Evolutionary conservation across 2,329 filamentous ascomycete genomes (phyloP).

Genomic region (Fusarium paranaense): DNA sequence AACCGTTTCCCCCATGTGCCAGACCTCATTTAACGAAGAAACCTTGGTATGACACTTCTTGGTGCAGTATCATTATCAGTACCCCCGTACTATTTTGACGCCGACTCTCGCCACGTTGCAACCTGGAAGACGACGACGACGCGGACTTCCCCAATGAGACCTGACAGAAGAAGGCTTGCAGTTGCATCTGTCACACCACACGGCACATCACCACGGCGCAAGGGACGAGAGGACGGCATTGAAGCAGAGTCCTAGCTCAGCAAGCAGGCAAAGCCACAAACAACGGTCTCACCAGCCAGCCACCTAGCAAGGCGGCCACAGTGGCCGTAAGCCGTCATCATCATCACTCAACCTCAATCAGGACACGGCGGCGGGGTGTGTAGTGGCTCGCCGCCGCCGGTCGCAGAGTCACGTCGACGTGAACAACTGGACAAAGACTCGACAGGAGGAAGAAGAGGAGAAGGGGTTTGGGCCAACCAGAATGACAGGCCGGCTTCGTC

Average conservation of each 20-base stretch:
- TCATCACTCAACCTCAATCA: slow-evolving; percentile 27
- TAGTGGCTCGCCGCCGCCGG: slow-evolving; percentile 31
- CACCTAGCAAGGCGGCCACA: slow-evolving; percentile 11
- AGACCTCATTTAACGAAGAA: slow-evolving; percentile 17
- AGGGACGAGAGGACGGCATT: slow-evolving; percentile 13
- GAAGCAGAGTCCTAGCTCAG: slow-evolving; percentile 15
- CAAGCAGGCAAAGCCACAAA: slow-evolving; percentile 10
- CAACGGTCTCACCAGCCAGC: neutral
- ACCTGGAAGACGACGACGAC: slow-evolving; percentile 22
- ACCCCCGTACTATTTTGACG: slow-evolving; percentile 29
- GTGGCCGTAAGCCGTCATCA: slow-evolving; percentile 22
- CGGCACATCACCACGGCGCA: slow-evolving; percentile 31
- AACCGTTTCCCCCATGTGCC: slow-evolving; percentile 27
- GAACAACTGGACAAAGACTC: slow-evolving; percentile 1
- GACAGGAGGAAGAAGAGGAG: slow-evolving; percentile 5
- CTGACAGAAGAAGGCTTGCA: slow-evolving; percentile 34
- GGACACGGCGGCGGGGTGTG: slow-evolving; percentile 22
- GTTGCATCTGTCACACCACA: slow-evolving; percentile 40
- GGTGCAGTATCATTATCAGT: slow-evolving; percentile 10
- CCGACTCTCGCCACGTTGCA: slow-evolving; percentile 39
- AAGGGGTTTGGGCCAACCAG: slow-evolving; percentile 10
- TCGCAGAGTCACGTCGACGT: slow-evolving; percentile 30
- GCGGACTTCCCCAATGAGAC: slow-evolving; percentile 39
- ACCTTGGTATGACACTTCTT: neutral
- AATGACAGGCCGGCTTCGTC: slow-evolving; percentile 12